Evolutionary conservation across 2,329 filamentous ascomycete species (phyloP).

Genomic region (Stachybotrys elegans): DNA sequence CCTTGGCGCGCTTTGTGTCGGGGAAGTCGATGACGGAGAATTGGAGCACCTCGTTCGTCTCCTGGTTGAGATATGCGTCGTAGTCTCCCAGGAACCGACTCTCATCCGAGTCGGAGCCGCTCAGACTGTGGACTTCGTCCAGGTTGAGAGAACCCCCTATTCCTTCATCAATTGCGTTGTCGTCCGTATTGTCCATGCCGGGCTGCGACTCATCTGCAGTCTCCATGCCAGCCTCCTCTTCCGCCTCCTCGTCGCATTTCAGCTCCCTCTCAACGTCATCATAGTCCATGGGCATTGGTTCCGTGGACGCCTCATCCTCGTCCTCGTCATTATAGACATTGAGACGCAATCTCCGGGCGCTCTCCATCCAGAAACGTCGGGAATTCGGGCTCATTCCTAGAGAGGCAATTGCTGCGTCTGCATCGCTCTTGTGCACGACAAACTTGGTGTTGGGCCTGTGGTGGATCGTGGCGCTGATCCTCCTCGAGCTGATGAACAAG

Average conservation of each 20-base stretch:
- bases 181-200: no score
- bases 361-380: slow-evolving; percentile 40
- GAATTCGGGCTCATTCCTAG: slow-evolving; percentile 35
- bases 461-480: slow-evolving; percentile 50
- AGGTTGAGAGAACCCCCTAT: slow-evolving; percentile 13
- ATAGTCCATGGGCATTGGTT: slow-evolving; percentile 32
- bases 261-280: slow-evolving; percentile 39
- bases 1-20: slow-evolving; percentile 27
- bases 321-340: slow-evolving; percentile 28
- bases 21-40: slow-evolving; percentile 36
- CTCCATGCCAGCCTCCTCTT: slow-evolving; percentile 5
- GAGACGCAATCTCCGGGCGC: slow-evolving; percentile 44
- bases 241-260: slow-evolving; percentile 14
- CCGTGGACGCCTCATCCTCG: slow-evolving; percentile 13
- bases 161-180: no score
- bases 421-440: slow-evolving; percentile 39
- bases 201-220: neutral
- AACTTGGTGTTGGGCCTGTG: slow-evolving; percentile 19
- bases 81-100: no score
- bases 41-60: slow-evolving; percentile 36
- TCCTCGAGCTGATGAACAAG: slow-evolving; percentile 65
- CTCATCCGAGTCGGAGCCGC: slow-evolving; percentile 20
- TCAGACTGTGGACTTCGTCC: slow-evolving; percentile 12
- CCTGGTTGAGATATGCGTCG: no score
- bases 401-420: slow-evolving; percentile 42